Base-by-base conservation (phyloP, 129 eudicot species). In the Oenanthe sinensis region DNA sequence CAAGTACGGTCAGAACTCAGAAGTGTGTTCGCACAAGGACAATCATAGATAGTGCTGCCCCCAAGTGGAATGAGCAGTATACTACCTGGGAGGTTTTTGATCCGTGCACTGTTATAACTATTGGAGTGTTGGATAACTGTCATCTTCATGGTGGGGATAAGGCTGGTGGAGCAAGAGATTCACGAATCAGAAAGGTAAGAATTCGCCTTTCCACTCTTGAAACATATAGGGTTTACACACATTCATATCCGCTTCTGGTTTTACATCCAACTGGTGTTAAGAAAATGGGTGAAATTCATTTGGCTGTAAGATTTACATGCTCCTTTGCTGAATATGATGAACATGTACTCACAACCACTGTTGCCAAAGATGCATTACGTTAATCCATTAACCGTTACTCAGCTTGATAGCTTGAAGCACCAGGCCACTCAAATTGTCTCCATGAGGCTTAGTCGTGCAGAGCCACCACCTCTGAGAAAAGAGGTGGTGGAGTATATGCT, bases 311-410 rank as follows among this genome's bases (percentile, higher is more conserved):
- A 81, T 89, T 89, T 74, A 89, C 90, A 7, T 89, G 90, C 76
- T 89, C 92, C 90, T 0, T 84, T 89, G 75, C 79, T 89, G 45
- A 89, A 89, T 74, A 89, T 89, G 92, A 89, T 89, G 92, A 88
- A 89, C 68, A 80, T 89, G 92, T 89, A 89, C 87, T 86, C 92
- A 3, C 88, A 82, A 48, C 90, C 92, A 0, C 77, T 89, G 74
- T 44, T 89, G 72, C 92, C 98, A 14, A 93, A 91, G 85, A 93
- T 93, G 98, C 98, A 93, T 74, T 93, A 93, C 77, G 82, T 91
- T 26, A 90, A 93, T 77, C 98, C 98, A 2, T 81, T 93, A 78
- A 91, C 98, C 0, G 91, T 91, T 17, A 87, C 50, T 80, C 98
- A 93, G 52, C 73, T 93, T 0, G 97, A 93, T 68, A 91, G 95